Evolutionary conservation across 2,329 filamentous ascomycete species (phyloP).

Genomic region (Pestalotiopsis sp.): DNA sequence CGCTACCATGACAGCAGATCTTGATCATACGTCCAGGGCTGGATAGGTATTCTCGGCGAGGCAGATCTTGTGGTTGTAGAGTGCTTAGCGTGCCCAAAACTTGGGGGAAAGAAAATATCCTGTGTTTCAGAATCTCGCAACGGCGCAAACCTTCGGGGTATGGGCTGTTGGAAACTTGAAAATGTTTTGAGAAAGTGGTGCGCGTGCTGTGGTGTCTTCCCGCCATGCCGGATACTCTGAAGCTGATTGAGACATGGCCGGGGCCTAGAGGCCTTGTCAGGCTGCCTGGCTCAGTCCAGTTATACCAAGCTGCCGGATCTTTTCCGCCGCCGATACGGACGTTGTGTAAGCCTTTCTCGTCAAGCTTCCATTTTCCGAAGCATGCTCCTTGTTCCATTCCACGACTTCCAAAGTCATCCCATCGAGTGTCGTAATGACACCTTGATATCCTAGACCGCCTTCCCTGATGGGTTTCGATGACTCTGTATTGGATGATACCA

Average conservation of each 20-base stretch:
- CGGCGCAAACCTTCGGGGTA: background rate
- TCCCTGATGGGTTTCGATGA: conserved; percentile 30
- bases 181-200: background rate
- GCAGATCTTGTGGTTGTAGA: background rate
- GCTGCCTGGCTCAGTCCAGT: background rate
- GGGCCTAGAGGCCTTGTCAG: background rate
- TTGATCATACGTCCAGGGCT: background rate
- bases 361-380: conserved; percentile 9
- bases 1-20: background rate
- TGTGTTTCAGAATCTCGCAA: background rate
- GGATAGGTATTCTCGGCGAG: background rate
- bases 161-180: background rate
- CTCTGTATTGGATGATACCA: conserved; percentile 36
- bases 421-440: conserved; percentile 39
- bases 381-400: conserved; percentile 43
- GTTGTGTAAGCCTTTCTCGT: conserved; percentile 35
- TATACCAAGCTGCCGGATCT: conserved; percentile 31
- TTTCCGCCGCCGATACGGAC: conserved; percentile 39
- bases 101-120: background rate
- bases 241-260: background rate
- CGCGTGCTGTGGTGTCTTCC: background rate
- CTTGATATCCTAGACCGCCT: conserved; percentile 41
- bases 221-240: background rate
- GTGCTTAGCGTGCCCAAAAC: background rate
- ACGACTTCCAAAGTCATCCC: conserved; percentile 41